Evolutionary conservation across 495 filamentous ascomycete species (phyloP).

Genomic region (Penicillium cataractarum): DNA sequence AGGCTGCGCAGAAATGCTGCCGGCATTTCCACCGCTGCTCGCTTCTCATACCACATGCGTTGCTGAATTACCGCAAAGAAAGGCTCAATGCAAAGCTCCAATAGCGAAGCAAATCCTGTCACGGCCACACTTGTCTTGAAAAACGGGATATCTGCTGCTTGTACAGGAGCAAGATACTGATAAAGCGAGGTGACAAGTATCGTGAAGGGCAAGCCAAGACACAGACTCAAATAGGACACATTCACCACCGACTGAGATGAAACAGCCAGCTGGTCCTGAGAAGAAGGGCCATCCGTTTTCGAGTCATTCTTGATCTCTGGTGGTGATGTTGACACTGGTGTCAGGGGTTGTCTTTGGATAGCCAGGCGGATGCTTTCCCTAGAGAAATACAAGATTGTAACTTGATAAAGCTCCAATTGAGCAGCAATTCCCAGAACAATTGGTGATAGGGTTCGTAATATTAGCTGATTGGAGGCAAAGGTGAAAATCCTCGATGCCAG

Average conservation of each 20-base stretch:
- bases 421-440: slow-evolving; percentile 79
- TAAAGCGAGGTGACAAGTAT: slow-evolving; percentile 67
- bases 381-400: slow-evolving; percentile 87
- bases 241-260: slow-evolving; percentile 78
- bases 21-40: slow-evolving; percentile 76
- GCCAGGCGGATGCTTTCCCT: slow-evolving; percentile 85
- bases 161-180: slow-evolving; percentile 54
- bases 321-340: slow-evolving; percentile 12
- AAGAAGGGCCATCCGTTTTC: not conserved
- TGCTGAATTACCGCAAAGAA: slow-evolving; percentile 83
- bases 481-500: slow-evolving; percentile 81
- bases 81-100: slow-evolving; percentile 84
- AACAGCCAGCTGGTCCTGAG: slow-evolving; percentile 19
- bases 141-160: slow-evolving; percentile 60
- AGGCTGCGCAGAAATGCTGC: slow-evolving; percentile 79
- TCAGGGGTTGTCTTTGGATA: slow-evolving; percentile 73
- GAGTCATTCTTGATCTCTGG: slow-evolving; percentile 19
- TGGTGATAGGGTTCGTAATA: slow-evolving; percentile 84
- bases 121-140: slow-evolving; percentile 65
- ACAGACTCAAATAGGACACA: slow-evolving; percentile 76
- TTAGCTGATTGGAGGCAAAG: slow-evolving; percentile 86
- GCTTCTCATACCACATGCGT: slow-evolving; percentile 73
- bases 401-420: slow-evolving; percentile 88
- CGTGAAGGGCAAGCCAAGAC: slow-evolving; percentile 68
- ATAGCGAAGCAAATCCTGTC: slow-evolving; percentile 72